Conservation (phyloP, 2,329 filamentous ascomycete genomes). For the Sporothrix curviconia region DNA sequence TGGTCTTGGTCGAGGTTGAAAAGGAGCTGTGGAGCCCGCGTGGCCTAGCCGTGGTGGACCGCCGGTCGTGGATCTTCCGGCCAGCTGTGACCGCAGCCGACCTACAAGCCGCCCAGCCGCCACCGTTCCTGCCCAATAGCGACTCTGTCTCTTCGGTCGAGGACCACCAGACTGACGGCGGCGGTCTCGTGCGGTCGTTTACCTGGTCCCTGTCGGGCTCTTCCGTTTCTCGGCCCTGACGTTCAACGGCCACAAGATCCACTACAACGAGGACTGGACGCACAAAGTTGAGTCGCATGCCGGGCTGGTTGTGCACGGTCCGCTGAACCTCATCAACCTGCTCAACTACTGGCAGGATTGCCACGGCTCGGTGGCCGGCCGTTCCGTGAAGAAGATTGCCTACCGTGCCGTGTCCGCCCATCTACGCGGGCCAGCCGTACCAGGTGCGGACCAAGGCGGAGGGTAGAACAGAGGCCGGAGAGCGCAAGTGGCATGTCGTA, state of each 20-base stretch:
- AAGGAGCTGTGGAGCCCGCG: conserved; percentile 49
- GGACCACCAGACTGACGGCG: too few species aligned
- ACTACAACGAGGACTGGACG: conserved; percentile 66
- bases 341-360: conserved; percentile 59
- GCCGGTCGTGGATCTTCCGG: conserved; percentile 45
- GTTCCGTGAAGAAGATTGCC: neutral
- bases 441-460: neutral
- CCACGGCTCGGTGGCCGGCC: conserved; percentile 15
- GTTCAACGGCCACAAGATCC: conserved; percentile 81
- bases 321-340: conserved; percentile 67
- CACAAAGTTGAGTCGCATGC: conserved; percentile 61
- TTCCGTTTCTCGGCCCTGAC: conserved; percentile 81
- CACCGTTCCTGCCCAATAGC: neutral
- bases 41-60: conserved; percentile 49
- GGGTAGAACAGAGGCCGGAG: neutral
- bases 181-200: neutral
- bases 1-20: conserved; percentile 59
- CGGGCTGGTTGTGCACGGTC: conserved; percentile 70
- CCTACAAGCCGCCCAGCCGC: neutral
- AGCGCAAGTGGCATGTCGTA: neutral
- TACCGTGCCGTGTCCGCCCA: neutral
- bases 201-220: conserved; percentile 46
- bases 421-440: neutral
- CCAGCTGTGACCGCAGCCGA: conserved; percentile 24
- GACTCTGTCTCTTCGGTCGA: too few species aligned